Conservation (phyloP, 176 grass and related monocot genomes). For the Aegilops bicornis region DNA sequence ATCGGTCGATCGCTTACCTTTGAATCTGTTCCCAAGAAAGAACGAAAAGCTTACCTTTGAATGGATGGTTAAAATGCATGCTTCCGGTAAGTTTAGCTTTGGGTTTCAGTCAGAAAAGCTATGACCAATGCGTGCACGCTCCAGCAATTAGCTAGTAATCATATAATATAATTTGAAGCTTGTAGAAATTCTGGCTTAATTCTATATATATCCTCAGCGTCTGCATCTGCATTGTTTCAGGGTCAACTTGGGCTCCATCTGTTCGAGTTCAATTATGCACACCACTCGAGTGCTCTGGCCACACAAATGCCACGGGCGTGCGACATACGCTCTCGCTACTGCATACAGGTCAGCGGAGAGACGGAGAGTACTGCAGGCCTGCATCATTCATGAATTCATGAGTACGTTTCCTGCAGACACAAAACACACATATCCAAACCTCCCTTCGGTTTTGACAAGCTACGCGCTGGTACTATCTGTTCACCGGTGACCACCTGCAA, state of each 20-base stretch:
- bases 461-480: not conserved
- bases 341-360: not conserved
- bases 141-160: no score
- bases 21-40: not conserved
- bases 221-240: not conserved
- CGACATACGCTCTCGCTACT: not conserved
- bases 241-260: not conserved
- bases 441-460: not conserved
- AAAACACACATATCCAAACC: not conserved
- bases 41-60: slow-evolving; percentile 19
- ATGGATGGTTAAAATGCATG: not conserved
- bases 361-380: not conserved
- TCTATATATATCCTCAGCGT: no score
- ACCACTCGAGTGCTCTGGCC: not conserved
- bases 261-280: not conserved
- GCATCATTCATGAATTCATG: not conserved
- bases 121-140: slow-evolving; percentile 31
- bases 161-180: no score
- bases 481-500: not conserved
- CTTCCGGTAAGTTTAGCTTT: not conserved
- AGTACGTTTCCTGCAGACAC: not conserved
- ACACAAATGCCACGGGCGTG: not conserved
- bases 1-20: slow-evolving; percentile 30
- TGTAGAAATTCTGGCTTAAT: no score
- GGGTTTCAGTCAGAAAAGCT: not conserved